Conservation (phyloP, 345 rosid genomes). For the Corymbia maculata region DNA sequence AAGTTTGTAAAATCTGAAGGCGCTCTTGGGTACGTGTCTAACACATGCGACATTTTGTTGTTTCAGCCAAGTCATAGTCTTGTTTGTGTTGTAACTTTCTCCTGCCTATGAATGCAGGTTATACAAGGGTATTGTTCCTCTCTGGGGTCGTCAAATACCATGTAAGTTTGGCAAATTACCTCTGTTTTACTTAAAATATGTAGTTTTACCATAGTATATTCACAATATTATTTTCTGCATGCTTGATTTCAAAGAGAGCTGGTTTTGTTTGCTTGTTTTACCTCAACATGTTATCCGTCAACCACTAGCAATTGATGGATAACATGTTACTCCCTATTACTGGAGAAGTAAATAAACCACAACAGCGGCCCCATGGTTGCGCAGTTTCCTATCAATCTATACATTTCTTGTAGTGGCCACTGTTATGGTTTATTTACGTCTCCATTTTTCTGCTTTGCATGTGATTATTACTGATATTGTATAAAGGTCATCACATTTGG, state of each 20-base stretch:
- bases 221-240: background rate
- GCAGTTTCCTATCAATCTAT: background rate
- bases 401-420: background rate
- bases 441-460: background rate
- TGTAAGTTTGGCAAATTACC: slow-evolving; percentile 33
- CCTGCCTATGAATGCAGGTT: slow-evolving; percentile 33
- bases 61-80: background rate
- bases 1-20: slow-evolving; percentile 77
- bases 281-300: background rate
- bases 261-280: background rate
- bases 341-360: background rate
- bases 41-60: background rate
- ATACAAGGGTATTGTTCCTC: slow-evolving; percentile 82
- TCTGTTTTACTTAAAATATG: background rate
- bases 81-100: background rate
- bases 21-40: slow-evolving; percentile 38
- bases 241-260: background rate
- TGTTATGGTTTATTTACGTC: background rate
- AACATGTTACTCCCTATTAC: too few species aligned
- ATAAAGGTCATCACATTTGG: background rate
- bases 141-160: slow-evolving; percentile 99
- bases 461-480: background rate
- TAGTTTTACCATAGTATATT: background rate
- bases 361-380: background rate
- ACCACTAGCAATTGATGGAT: too few species aligned